Conservation (phyloP, 805 yeast species). For the Schwanniomyces pseudopolymorphus region DNA sequence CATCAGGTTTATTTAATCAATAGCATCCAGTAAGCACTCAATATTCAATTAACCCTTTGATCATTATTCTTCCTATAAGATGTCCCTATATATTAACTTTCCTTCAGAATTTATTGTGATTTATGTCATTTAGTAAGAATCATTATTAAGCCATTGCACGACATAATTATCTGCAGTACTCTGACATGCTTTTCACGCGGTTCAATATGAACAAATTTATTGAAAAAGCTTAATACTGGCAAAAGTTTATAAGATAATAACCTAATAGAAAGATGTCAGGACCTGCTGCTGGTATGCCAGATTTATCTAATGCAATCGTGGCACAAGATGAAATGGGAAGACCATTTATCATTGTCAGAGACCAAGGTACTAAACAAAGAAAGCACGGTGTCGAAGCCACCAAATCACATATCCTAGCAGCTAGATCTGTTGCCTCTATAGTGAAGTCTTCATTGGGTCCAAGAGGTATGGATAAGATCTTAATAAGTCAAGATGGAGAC, state of each 20-base stretch:
- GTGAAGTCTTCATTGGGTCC: slow-evolving; percentile 95
- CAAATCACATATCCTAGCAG: slow-evolving; percentile 88
- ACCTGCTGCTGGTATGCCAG: slow-evolving; percentile 59
- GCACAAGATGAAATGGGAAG: slow-evolving; percentile 99
- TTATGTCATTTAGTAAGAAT: too few relatives aligned
- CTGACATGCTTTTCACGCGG: slow-evolving; percentile 1
- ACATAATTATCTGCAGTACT: background rate
- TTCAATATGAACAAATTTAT: slow-evolving; percentile 6
- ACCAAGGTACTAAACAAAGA: slow-evolving; percentile 73
- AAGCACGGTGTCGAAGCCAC: slow-evolving; percentile 48
- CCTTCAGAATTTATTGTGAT: too few relatives aligned
- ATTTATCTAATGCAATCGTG: slow-evolving; percentile 95
- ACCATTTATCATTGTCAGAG: slow-evolving; percentile 96
- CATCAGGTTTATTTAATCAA: too few relatives aligned
- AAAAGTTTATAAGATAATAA: slow-evolving; percentile 5
- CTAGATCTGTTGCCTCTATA: slow-evolving; percentile 89
- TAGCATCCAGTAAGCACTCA: too few relatives aligned
- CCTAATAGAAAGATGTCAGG: slow-evolving; percentile 6
- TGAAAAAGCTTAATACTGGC: slow-evolving; percentile 9
- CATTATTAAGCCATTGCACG: background rate
- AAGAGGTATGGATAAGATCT: slow-evolving; percentile 95
- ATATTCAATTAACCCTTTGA: too few relatives aligned
- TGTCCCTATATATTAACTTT: too few relatives aligned
- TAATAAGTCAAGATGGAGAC: slow-evolving; percentile 95
- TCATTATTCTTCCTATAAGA: too few relatives aligned